phyloP scores from a whole-genome alignment of 2,329 filamentous ascomycete species.

The Aphanoascus verrucosus region DNA sequence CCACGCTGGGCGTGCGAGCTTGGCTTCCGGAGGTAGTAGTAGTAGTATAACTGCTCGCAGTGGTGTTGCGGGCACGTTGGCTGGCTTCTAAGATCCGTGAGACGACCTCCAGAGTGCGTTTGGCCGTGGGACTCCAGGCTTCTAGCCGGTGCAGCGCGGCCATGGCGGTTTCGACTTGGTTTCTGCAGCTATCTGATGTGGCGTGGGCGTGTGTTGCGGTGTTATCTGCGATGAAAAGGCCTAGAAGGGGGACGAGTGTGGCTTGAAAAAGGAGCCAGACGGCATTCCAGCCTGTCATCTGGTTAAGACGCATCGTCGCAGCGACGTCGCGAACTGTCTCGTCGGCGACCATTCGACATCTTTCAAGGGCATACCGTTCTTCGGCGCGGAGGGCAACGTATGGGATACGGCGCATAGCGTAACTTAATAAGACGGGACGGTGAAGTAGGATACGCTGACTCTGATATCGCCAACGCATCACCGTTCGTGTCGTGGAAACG shows the following conservation, averaged over 20 bases:
- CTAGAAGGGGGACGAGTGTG: conserved; percentile 65
- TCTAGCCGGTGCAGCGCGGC: conserved; percentile 42
- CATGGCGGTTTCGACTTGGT: conserved; percentile 45
- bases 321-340: conserved; percentile 63
- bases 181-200: conserved; percentile 40
- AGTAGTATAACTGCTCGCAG: not conserved
- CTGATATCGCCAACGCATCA: conserved; percentile 76
- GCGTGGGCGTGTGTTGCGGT: conserved; percentile 50
- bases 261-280: conserved; percentile 76
- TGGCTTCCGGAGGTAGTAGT: not conserved
- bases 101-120: conserved; percentile 53
- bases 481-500: conserved; percentile 56
- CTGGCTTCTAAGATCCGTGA: conserved; percentile 53
- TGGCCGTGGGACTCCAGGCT: conserved; percentile 54
- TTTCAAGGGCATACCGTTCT: conserved; percentile 57
- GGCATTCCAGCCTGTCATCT: conserved; percentile 71
- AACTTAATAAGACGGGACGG: conserved; percentile 58
- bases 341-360: conserved; percentile 58
- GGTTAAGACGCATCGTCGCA: conserved; percentile 57
- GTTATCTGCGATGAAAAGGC: conserved; percentile 46
- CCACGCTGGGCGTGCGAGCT: not conserved
- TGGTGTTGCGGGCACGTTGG: conserved; percentile 20
- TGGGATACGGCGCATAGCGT: conserved; percentile 46
- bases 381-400: conserved; percentile 45
- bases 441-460: conserved; percentile 68